Conservation (phyloP, 495 filamentous ascomycete species). For the Pyrenula massariospora region DNA sequence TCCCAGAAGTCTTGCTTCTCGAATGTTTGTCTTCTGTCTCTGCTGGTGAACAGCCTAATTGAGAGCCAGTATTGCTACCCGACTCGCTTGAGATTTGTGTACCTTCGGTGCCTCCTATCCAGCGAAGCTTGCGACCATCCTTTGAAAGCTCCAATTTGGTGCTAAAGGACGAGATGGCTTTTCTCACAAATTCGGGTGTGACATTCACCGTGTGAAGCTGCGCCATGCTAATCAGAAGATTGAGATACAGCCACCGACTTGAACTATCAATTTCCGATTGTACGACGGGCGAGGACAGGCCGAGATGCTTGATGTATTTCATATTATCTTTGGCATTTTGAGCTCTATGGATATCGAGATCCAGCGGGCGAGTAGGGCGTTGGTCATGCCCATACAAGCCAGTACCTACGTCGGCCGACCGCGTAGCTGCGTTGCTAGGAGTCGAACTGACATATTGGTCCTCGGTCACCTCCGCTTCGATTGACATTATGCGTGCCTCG, state of each 20-base stretch:
- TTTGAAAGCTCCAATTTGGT: slow-evolving; percentile 57
- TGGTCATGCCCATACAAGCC: slow-evolving; percentile 33
- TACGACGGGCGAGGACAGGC: slow-evolving; percentile 39
- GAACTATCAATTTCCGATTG: slow-evolving; percentile 38
- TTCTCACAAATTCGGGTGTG: slow-evolving; percentile 57
- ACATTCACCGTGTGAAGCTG: slow-evolving; percentile 69
- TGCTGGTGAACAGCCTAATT: slow-evolving; percentile 24
- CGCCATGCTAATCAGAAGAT: slow-evolving; percentile 67
- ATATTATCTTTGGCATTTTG: slow-evolving; percentile 63
- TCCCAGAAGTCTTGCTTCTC: slow-evolving; percentile 11
- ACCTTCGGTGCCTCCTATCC: slow-evolving; percentile 53
- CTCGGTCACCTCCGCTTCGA: slow-evolving; percentile 5
- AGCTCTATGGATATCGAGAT: slow-evolving; percentile 56
- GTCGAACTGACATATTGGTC: background rate
- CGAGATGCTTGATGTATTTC: slow-evolving; percentile 61
- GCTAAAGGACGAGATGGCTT: slow-evolving; percentile 53
- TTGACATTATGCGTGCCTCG: slow-evolving; percentile 34
- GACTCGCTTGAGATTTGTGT: slow-evolving; percentile 48
- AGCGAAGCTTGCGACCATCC: slow-evolving; percentile 64
- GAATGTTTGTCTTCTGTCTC: slow-evolving; percentile 11
- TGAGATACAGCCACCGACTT: slow-evolving; percentile 61
- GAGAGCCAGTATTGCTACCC: slow-evolving; percentile 25
- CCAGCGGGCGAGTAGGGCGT: slow-evolving; percentile 58
- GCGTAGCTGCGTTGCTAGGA: slow-evolving; percentile 10
- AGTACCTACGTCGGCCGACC: slow-evolving; percentile 9